These are phyloP conservation scores for Russula abietina DNA, from an alignment of 768 basidiomycete species.

Conservation along the genomic window DNA sequence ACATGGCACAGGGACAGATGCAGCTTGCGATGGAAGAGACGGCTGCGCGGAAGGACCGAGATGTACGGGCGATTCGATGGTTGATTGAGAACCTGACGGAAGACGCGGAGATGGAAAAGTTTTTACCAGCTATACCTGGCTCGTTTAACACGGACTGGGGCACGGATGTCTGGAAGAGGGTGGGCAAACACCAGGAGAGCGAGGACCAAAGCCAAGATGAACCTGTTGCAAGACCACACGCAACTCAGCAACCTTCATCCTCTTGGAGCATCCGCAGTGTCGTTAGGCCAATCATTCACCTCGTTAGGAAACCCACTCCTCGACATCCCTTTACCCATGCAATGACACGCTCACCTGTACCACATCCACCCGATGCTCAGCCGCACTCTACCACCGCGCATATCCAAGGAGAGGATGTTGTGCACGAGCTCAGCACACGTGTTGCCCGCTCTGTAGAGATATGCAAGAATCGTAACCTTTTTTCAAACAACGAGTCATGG, in stretches of 20 bases:
- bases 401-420: constrained; percentile 26
- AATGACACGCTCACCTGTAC: too few species aligned
- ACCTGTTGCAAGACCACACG: too few species aligned
- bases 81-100: background rate
- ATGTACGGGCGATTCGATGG: constrained; percentile 4
- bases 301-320: too few species aligned
- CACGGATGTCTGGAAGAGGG: too few species aligned
- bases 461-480: background rate
- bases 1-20: constrained; percentile 7
- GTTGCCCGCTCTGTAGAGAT: background rate
- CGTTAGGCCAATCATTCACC: background rate
- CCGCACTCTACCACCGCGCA: too few species aligned
- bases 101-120: too few species aligned
- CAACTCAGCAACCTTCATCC: background rate
- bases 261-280: background rate
- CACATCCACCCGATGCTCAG: too few species aligned
- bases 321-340: background rate
- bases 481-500: background rate
- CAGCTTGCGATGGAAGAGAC: constrained; percentile 9
- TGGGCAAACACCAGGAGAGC: background rate
- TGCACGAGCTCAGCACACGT: constrained; percentile 9
- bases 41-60: background rate
- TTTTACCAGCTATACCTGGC: too few species aligned
- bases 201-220: too few species aligned
- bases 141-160: too few species aligned